phyloP scores from a whole-genome alignment of 805 yeast genomes.

The Lipomyces sp. region DNA sequence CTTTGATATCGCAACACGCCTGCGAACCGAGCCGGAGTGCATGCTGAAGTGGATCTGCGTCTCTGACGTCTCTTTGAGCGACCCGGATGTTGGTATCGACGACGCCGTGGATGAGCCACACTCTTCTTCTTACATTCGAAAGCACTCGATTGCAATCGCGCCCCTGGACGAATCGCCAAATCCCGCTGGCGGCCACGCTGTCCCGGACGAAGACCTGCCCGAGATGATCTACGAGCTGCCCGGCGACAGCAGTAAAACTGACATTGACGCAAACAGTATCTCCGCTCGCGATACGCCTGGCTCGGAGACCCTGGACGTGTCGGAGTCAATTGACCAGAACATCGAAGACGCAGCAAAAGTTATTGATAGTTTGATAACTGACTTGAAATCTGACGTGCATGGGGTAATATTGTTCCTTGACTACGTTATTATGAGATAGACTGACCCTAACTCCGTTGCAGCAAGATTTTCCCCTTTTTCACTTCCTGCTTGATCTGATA shows the following conservation, averaged over 20 bases:
- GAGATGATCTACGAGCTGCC: constrained; percentile 21
- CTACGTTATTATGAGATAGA: not conserved
- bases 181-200: not conserved
- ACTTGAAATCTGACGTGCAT: constrained; percentile 5
- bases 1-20: constrained; percentile 25
- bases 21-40: constrained; percentile 27
- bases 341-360: constrained; percentile 7
- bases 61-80: not conserved
- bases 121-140: not conserved
- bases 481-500: constrained; percentile 31
- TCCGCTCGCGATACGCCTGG: not conserved
- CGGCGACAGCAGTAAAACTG: constrained; percentile 10
- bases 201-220: constrained; percentile 17
- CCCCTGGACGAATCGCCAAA: constrained; percentile 1
- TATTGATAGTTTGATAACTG: constrained; percentile 15
- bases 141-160: not conserved
- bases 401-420: not conserved
- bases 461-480: constrained; percentile 33
- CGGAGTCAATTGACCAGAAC: not conserved
- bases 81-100: not conserved
- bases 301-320: not conserved
- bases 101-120: not conserved
- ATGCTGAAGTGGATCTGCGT: constrained; percentile 22
- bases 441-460: no score
- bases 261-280: not conserved